Base-by-base conservation (phyloP, 208 protist species). In the Novymonas esmeraldas region DNA sequence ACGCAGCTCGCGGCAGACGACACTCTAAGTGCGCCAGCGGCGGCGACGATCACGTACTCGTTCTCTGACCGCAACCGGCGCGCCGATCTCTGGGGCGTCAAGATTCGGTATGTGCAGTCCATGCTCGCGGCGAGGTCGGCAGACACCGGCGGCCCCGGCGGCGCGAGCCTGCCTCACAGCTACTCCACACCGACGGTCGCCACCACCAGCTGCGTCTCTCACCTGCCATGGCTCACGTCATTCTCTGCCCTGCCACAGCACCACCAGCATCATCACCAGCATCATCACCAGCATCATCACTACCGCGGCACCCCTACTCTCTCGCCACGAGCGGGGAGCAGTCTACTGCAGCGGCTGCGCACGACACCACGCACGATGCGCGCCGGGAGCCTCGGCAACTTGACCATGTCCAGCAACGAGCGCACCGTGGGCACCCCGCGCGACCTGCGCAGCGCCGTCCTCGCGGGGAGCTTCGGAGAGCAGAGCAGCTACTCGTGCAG, bases 81-180 rank as follows among this genome's bases (percentile, higher is more conserved):
- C 26, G 84, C 84, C 0, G 78, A 80, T 36, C 36, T 85, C 16
- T 90, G 84, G 84, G 77, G 77, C n/a, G 55, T 74, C 51, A 66
- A 74, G 62, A 76, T 87, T 51, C 73, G 78, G 56, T 20, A 65
- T 6, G 2, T 73, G 56, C 67, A 59, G 67, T 65, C 58, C 3
- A 22, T 31, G 6, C 41, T 46, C 50, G 18, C 36, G 38, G 4
- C 16, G 11, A 44, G 18, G 24, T 38, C 24, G 10, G 46, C 20
- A 16, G 57, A 36, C 10, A 7, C 26, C 0, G 28, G 42, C 39
- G 16, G 36, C 20, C 50, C 58, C 34, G 34, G 3, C 3, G 16
- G 29, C 18, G 44, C 26, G 16, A 33, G 20, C 1, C 31, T 41
- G 34, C 34, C 52, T 10, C 22, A 22, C 34, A 29, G 26, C 52